Base-by-base conservation (phyloP, 768 basidiomycete species). In the Cyclocybe cylindracea region DNA sequence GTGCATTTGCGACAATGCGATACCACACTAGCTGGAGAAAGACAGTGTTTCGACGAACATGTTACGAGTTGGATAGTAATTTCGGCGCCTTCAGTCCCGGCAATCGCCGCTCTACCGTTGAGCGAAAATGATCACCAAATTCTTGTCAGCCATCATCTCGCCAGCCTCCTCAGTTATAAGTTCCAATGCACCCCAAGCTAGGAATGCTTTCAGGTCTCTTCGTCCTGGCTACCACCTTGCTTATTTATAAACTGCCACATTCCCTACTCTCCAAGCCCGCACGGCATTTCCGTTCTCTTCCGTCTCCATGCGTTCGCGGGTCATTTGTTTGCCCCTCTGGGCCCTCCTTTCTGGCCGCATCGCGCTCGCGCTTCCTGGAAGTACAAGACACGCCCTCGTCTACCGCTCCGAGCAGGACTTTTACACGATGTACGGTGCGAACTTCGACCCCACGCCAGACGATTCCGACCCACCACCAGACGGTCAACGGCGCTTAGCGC, bases 251-350 rank as follows among this genome's bases (percentile, higher is more conserved):
- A 38, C 16, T 29, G 40, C 37, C 29, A 50, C 36, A 14, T 46
- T 46, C 34, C n/a, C 37, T 39, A 24, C 24, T 35, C 34, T 16
- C 46, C 50, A 58, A 59, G 58, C 58, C 58, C 51, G 52, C 54
- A 54, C 58, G 57, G 60, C 61, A 51, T 39, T 34, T 46, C 50
- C 16, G 41, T 55, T 52, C 5, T 55, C 50, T 46, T 34, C 38
- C 44, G 13, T 34, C 40, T 39, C 44, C 39, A 44, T 38, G 35
- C 10, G 31, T 40, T 47, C 10, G 7, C 29, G 8, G 16, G 29
- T 39, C 44, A 43, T 42, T 33, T 40, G n/a, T n/a, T 39, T 35
- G 39, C 34, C 2, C 31, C 11, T 40, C 10, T 16, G 8, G 33
- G 19, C 48, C 16, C 9, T 41, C 39, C 36, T 56, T 9, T 31